Evolutionary conservation across 495 filamentous ascomycete species (phyloP).

Genomic region (Aspergillus avenaceus): DNA sequence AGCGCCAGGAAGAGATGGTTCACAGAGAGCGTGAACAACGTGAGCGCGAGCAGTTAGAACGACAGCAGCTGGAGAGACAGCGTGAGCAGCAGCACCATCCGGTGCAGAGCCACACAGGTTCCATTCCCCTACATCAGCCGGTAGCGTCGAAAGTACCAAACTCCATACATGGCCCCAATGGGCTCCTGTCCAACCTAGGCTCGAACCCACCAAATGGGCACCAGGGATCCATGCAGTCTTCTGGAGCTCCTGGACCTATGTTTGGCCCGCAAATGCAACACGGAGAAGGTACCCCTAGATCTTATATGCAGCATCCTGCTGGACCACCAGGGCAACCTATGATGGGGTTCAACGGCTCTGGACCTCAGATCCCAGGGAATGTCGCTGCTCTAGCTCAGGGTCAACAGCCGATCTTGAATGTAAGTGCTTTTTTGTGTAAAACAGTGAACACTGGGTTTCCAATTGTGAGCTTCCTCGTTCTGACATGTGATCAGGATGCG

Average conservation of each 20-base stretch:
- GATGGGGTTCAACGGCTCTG: conserved; percentile 50
- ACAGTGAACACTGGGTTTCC: no score
- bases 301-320: conserved; percentile 60
- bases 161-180: conserved; percentile 82
- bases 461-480: background rate
- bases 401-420: conserved; percentile 94
- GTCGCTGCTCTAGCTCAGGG: conserved; percentile 68
- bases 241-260: conserved; percentile 57
- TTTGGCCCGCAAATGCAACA: conserved; percentile 66
- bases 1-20: conserved; percentile 55
- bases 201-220: conserved; percentile 47
- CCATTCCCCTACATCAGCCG: conserved; percentile 85
- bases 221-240: conserved; percentile 58
- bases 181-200: conserved; percentile 73
- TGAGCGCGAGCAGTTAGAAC: conserved; percentile 68
- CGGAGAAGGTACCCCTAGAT: conserved; percentile 54
- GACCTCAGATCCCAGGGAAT: conserved; percentile 45
- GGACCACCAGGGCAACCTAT: conserved; percentile 55
- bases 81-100: conserved; percentile 56
- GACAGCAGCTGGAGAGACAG: conserved; percentile 53
- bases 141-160: conserved; percentile 77
- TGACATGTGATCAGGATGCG: conserved; percentile 64
- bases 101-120: conserved; percentile 78
- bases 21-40: conserved; percentile 62
- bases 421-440: conserved; percentile 40